A percentile compares a stretch with the other conserved stretches of the same genome.
Conservation (phyloP, 108 stramenopile genomes). For the Bacterosira constricta region DNA sequence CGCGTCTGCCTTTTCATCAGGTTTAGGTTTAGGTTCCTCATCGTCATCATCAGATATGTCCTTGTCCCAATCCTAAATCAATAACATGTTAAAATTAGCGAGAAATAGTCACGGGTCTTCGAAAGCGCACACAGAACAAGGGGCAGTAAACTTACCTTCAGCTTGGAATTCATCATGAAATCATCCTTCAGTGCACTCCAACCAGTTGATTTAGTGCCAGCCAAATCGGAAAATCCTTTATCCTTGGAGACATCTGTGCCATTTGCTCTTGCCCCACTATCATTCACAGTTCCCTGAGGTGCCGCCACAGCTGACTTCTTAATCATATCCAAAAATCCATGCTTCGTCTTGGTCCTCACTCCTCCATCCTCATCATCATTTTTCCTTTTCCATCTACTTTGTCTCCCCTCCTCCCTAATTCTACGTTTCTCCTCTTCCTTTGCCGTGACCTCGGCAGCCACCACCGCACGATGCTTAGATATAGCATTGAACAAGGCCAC, state of each 20-base stretch:
- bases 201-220: constrained; percentile 19
- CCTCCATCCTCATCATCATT: constrained; percentile 21
- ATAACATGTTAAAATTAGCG: not conserved
- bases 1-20: no score
- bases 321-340: constrained; percentile 82
- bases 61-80: constrained; percentile 70
- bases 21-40: no score
- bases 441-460: constrained; percentile 20
- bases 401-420: constrained; percentile 27
- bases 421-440: constrained; percentile 41
- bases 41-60: constrained; percentile 71
- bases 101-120: not conserved
- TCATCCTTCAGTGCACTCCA: constrained; percentile 90
- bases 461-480: constrained; percentile 70
- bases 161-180: constrained; percentile 73
- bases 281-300: not conserved
- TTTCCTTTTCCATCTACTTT: not conserved
- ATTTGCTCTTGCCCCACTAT: not conserved
- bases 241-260: not conserved
- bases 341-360: constrained; percentile 56
- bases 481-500: constrained; percentile 92
- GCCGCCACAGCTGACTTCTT: constrained; percentile 56
- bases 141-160: constrained; percentile 27
- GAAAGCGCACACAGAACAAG: not conserved
- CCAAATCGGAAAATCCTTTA: not conserved